Evolutionary conservation across 2,329 filamentous ascomycete genomes (phyloP), one percentile per base, ranked within the genome.

Genomic region (Penicillium brasilianum): DNA sequence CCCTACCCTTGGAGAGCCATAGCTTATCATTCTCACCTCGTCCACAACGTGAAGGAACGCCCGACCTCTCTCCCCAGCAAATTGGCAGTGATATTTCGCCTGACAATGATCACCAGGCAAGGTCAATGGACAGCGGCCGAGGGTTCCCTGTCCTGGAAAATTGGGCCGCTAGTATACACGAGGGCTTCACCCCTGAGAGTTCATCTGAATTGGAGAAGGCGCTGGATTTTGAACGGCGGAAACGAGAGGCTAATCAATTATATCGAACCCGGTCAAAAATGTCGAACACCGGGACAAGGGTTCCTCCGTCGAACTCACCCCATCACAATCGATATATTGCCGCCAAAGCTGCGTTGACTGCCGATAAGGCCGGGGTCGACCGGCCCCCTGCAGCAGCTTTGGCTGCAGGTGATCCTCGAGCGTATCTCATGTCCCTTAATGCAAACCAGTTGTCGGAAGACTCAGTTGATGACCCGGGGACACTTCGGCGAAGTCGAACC

Each of bases 91-190:
- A 22, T 39, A 16, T 4, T 32, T 43, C 30, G 4, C 39, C 28
- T 14, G 34, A 53, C 8, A 14, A 10, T 22, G 44, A 43, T 11
- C 8, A 34, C 9, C 41, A 52, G 44, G 13, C 55, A 44, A 44
- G 46, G 1, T 59, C 64, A 8, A 66, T 69, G 53, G 57, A 69
- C 14, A 69, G 62, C 34, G 65, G 67, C 4, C 59, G 61, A 56
- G 68, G 64, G 32, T 70, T 63, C 46, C 69, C 61, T 14, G 69
- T 68, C 18, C 63, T 66, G 8, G 67, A 69, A 18, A 63, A 65
- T 49, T 69, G 67, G 67, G 67, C 67, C 3, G 65, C 67, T 11
- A 68, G 46, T 53, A 59, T 69, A 28, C 63, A 64, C 4, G 43
- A 63, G 28, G 62, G 32, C 8, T 49, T 59, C 25, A 50, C 46